phyloP scores from a whole-genome alignment of 1,284 basidiomycete species.

The Leccinum pachyderme region DNA sequence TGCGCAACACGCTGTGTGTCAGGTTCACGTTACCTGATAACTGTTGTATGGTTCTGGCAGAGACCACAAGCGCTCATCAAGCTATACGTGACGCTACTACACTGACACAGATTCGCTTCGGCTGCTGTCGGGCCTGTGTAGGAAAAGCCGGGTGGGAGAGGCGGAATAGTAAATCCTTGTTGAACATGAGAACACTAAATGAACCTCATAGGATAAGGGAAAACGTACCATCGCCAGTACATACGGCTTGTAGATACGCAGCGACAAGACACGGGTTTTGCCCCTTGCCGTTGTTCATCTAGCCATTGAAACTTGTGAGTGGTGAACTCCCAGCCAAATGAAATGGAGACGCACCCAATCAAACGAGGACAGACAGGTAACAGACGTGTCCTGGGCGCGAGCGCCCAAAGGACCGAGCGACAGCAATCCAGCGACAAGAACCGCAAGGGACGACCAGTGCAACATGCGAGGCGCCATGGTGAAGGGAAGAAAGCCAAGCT shows the following conservation, averaged over 20 bases:
- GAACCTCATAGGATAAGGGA: background rate
- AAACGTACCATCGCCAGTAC: constrained; percentile 30
- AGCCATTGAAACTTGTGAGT: background rate
- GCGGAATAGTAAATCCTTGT: constrained; percentile 22
- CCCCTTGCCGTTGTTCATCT: constrained; percentile 34
- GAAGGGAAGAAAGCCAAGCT: background rate
- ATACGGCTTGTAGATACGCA: constrained; percentile 34
- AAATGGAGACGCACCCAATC: constrained; percentile 23
- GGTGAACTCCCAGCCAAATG: background rate
- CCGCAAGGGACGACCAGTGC: constrained; percentile 14
- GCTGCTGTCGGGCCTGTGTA: constrained; percentile 26
- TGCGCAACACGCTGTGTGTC: background rate
- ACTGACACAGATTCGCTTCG: constrained; percentile 27
- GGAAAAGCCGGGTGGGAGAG: constrained; percentile 12
- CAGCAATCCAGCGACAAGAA: constrained; percentile 19
- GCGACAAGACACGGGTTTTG: constrained; percentile 38
- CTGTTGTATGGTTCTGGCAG: constrained; percentile 31
- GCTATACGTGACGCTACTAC: constrained; percentile 35
- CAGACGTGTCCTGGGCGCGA: constrained; percentile 23
- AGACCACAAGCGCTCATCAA: constrained; percentile 34
- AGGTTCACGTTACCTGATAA: constrained; percentile 13
- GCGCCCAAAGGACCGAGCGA: constrained; percentile 9
- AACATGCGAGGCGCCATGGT: constrained; percentile 11
- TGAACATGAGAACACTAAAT: constrained; percentile 3
- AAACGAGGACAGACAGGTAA: constrained; percentile 19